phyloP scores from a whole-genome alignment of 129 eudicot genomes.

The Glebionis coronaria region DNA sequence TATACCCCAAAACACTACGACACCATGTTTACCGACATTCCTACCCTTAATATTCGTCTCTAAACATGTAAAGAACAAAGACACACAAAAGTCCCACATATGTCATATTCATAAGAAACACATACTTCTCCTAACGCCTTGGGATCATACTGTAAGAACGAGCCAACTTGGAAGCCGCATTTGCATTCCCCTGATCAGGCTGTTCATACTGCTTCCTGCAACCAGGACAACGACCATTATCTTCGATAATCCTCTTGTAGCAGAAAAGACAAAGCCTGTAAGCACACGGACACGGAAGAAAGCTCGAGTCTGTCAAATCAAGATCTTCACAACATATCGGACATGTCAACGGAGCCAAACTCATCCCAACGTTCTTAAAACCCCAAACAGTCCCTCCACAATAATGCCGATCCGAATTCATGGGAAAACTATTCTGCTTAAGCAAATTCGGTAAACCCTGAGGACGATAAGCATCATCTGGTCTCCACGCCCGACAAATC shows the following conservation, averaged over 20 bases:
- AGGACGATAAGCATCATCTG: slow-evolving; percentile 82
- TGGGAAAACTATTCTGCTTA: slow-evolving; percentile 62
- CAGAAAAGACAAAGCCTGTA: slow-evolving; percentile 92
- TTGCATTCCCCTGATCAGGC: slow-evolving; percentile 35
- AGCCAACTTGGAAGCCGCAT: slow-evolving; percentile 34
- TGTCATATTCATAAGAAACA: slow-evolving; percentile 26
- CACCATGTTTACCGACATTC: slow-evolving; percentile 44
- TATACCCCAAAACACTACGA: slow-evolving; percentile 36
- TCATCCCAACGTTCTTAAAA: slow-evolving; percentile 22
- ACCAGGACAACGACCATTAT: slow-evolving; percentile 78
- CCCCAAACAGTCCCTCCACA: slow-evolving; percentile 46
- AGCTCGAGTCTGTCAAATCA: slow-evolving; percentile 73
- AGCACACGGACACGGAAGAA: slow-evolving; percentile 87
- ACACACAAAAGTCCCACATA: slow-evolving; percentile 40
- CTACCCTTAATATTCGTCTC: slow-evolving; percentile 46
- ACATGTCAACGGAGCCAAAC: slow-evolving; percentile 51
- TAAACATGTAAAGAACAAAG: slow-evolving; percentile 34
- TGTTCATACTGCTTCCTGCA: slow-evolving; percentile 74
- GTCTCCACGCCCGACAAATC: slow-evolving; percentile 67
- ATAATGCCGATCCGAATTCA: slow-evolving; percentile 38
- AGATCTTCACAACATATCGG: slow-evolving; percentile 87
- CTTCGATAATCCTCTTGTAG: slow-evolving; percentile 83
- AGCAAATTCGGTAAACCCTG: slow-evolving; percentile 63
- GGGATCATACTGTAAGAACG: slow-evolving; percentile 76
- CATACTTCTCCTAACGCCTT: slow-evolving; percentile 49